Evolutionary conservation across 2,329 filamentous ascomycete species (phyloP), one percentile per base, ranked within the genome.

Genomic region (Diaporthe amygdali): DNA sequence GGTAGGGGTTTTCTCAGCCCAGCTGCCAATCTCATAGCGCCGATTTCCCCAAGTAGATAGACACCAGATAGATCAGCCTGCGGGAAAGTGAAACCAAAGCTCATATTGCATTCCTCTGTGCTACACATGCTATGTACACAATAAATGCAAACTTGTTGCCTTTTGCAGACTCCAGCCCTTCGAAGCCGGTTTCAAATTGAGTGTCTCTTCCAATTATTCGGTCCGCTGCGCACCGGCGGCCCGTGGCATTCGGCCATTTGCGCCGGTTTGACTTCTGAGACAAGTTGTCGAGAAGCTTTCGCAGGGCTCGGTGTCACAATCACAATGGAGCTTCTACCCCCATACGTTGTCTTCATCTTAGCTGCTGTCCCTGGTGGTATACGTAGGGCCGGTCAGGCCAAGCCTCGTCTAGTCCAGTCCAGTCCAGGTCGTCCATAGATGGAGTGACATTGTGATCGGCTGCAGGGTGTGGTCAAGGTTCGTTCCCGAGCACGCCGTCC

Each of bases 1-100:
- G 66, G 66, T 49, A 59, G 66, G 51, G 51, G 22, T 22, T 17
- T 63, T 46, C 37, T 68, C 66, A 56, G 66, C 66, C 52, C 66
- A 59, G 66, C 54, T 68, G 66, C 66, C 66, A 68, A 59, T 68
- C 32, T 68, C 44, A 22, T 68, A 68, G 66, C 54, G 66, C 44
- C 66, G 52, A 59, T 68, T 59, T 41, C 32, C 32, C n/a, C n/a
- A 46, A 39, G 25, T n/a, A 49, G 30, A 59, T 56, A 56, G 32
- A 20, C 14, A n/a, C n/a, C n/a, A 30, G 47, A 44, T 59, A 47
- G 54, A 39, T 49, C 66, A 68, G 55, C 41, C 52, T 47, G 54
- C 54, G 30, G 27, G 39, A 61, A 30, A 51, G 32, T 55, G 39
- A 64, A 63, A 70, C 32, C 46, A 22, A 70, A 41, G 61, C 41